Percentiles rank a stretch among this genome's conserved stretches.
These are phyloP conservation scores for Dactylellina sp. DNA, from an alignment of 2,329 filamentous ascomycete species.

Conservation along the genomic window DNA sequence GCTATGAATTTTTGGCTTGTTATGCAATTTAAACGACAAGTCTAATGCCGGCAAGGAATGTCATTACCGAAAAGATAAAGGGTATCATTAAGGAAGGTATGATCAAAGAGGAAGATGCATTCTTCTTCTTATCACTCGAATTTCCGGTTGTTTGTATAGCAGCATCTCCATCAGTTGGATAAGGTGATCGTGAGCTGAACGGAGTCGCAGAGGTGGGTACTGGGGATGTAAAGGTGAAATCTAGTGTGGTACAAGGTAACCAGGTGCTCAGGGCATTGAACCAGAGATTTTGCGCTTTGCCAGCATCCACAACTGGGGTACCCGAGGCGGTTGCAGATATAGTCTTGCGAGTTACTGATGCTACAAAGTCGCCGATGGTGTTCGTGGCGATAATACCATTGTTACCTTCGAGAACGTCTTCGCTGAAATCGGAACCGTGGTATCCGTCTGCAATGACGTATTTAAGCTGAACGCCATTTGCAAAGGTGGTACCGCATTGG, in stretches of 20 bases:
- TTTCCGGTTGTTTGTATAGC: neutral
- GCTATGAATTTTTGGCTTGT: too few species aligned
- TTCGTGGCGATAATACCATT: slow-evolving; percentile 27
- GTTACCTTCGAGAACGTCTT: slow-evolving; percentile 25
- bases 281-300: slow-evolving; percentile 50
- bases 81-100: slow-evolving; percentile 27
- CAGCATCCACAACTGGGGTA: slow-evolving; percentile 36
- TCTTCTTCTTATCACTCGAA: slow-evolving; percentile 9
- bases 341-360: slow-evolving; percentile 12
- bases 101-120: slow-evolving; percentile 14
- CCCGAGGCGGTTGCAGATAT: slow-evolving; percentile 3
- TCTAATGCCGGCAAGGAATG: slow-evolving; percentile 35
- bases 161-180: slow-evolving; percentile 13
- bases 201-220: slow-evolving; percentile 21
- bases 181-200: slow-evolving; percentile 26
- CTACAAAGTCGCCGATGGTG: slow-evolving; percentile 27
- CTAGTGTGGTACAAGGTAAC: slow-evolving; percentile 39
- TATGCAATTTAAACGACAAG: slow-evolving; percentile 21
- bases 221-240: slow-evolving; percentile 21
- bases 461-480: slow-evolving; percentile 46
- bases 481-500: slow-evolving; percentile 42
- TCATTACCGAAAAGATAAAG: slow-evolving; percentile 32
- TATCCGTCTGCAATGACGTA: slow-evolving; percentile 57
- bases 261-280: slow-evolving; percentile 49
- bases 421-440: slow-evolving; percentile 58